Evolutionary conservation across 306 rosid genomes (phyloP), one percentile per base, ranked within the genome.

Genomic region (Sicyos baderoa): DNA sequence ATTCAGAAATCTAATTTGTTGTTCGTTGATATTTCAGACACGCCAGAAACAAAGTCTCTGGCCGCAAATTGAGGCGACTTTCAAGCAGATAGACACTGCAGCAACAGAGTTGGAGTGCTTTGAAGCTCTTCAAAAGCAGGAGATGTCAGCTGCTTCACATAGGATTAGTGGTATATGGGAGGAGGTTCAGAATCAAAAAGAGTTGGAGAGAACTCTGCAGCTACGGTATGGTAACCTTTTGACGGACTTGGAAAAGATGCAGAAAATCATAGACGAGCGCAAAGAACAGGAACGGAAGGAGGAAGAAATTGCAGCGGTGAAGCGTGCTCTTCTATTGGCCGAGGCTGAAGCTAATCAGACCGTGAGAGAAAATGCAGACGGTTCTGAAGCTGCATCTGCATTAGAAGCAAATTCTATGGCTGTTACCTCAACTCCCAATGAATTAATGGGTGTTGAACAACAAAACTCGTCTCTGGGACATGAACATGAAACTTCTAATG

Each of bases 81-180:
- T 91, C 81, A 91, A 91, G 85, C 91, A 81, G 81, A 81, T 89
- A 80, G 95, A 89, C 74, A 81, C 88, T 50, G 96, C 97, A 72
- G 91, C 89, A 44, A 91, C 89, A 40, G 97, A 91, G 81, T 88
- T 85, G 0, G 96, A 91, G 79, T 91, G 94, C 84, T 91, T 89
- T 76, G 81, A 81, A 76, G 97, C 88, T 72, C 81, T 91, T 74
- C 80, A 86, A 75, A 91, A 83, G 82, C 96, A 91, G 84, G 97
- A 91, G 86, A 85, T 78, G 56, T 70, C 79, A 66, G 96, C 97
- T 11, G 88, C 96, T 45, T 75, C 95, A 3, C 89, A 89, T 82
- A 78, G 97, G 76, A 80, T 89, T 71, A 91, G 82, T 77, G 79
- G 72, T 72, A 60, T 89, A 1, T 83, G 89, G 90, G 84, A 81